Evolutionary conservation across 345 rosid species (phyloP), one percentile per base, ranked within the genome.

Genomic region (Populus ilicifolia): DNA sequence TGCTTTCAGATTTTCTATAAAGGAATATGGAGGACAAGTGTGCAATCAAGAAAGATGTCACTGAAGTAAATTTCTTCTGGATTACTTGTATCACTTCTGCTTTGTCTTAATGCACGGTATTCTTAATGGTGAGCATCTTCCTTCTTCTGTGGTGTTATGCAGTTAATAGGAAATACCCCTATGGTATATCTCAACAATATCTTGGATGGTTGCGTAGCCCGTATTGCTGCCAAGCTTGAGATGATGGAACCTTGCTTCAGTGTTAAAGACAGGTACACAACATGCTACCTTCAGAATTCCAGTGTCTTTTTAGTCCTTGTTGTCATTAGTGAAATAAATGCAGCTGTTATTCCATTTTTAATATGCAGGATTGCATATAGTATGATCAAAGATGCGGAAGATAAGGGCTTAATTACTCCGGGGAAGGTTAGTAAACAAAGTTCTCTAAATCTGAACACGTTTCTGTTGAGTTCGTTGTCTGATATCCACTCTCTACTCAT

Each of bases 111-210:
- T 18, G 1, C 39, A 41, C 11, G 16, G n/a, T 33, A 61, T 12
- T 21, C n/a, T 14, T 36, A 50, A 50, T 35, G 21, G 3, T 20
- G 23, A n/a, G 17, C 62, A 8, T 56, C 48, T 56, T 76, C 30
- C 12, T n/a, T 11, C 18, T 36, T 27, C 3, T 41, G 48, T 35
- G 29, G 23, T 9, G 1, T 48, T 46, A 10, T 30, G 21, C 69
- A 94, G 98, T 85, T 94, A 79, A 90, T 94, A 81, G 97, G 97
- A 38, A 90, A 89, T 21, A 94, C 98, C 30, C 98, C 98, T 20
- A 71, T 92, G 84, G 97, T 94, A 73, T 94, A 88, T 81, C 89
- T 94, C 78, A 90, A 94, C 79, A 89, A 80, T 25, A 78, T 94
- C 1, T 85, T 85, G 70, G 92, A 94, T 54, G 98, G 93, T 8